These are phyloP conservation scores for Aureobasidium sp. DNA, from an alignment of 2,329 filamentous ascomycete species.

Conservation along the genomic window DNA sequence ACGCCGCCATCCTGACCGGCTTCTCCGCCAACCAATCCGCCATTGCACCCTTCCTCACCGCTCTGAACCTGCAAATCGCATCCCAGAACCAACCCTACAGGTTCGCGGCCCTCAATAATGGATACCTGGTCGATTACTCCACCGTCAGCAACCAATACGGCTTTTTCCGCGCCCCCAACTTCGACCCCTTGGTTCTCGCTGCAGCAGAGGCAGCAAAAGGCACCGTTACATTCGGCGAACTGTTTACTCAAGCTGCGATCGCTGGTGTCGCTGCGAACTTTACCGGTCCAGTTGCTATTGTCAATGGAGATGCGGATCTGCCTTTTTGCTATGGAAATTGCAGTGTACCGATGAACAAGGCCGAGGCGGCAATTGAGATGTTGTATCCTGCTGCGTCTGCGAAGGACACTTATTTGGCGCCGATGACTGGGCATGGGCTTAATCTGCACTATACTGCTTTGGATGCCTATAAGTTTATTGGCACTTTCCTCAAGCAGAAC, in stretches of 20 bases:
- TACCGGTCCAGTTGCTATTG: conserved; percentile 23
- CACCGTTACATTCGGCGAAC: conserved; percentile 25
- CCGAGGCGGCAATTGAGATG: conserved; percentile 16
- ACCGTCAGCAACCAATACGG: conserved; percentile 22
- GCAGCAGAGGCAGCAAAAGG: conserved; percentile 23
- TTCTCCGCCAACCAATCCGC: conserved; percentile 23
- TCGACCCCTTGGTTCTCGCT: conserved; percentile 21
- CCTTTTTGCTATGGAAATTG: conserved; percentile 27
- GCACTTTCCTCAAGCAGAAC: conserved; percentile 19
- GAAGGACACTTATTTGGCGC: conserved; percentile 20
- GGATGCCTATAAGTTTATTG: conserved; percentile 22
- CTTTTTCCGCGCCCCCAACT: conserved; percentile 25
- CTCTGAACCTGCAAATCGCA: conserved; percentile 24
- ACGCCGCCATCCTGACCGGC: conserved; percentile 32
- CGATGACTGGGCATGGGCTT: conserved; percentile 23
- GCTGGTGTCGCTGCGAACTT: conserved; percentile 17
- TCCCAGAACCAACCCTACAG: conserved; percentile 21
- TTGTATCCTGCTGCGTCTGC: conserved; percentile 18
- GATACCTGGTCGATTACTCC: conserved; percentile 22
- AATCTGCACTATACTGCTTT: conserved; percentile 26
- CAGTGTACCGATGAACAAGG: conserved; percentile 20
- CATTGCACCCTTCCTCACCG: conserved; percentile 19
- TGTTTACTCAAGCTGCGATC: conserved; percentile 20
- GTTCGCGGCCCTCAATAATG: conserved; percentile 22
- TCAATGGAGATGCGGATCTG: conserved; percentile 23